Evolutionary conservation across 306 rosid species (phyloP).

Genomic region (Luffa acutangula): DNA sequence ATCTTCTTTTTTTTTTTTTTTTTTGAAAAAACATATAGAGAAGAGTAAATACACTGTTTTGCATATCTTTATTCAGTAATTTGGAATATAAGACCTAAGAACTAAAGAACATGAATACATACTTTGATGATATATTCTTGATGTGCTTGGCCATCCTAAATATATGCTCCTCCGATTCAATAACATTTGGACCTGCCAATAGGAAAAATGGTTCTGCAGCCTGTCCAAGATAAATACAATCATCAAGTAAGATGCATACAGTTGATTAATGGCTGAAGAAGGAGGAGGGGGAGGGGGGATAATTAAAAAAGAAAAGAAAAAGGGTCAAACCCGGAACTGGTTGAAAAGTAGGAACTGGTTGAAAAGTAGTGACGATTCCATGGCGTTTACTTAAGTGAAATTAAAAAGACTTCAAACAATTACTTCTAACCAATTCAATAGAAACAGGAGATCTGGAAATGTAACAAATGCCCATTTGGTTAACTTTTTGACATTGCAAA

Average conservation of each 20-base stretch:
- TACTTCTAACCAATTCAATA: neutral
- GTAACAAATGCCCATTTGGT: neutral
- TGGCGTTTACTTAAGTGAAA: neutral
- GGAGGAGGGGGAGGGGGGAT: too few relatives aligned
- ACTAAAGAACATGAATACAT: conserved; percentile 12
- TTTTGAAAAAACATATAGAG: too few relatives aligned
- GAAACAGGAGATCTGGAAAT: neutral
- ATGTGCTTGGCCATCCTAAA: conserved; percentile 69
- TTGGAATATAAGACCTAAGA: neutral
- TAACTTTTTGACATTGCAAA: neutral
- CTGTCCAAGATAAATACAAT: conserved; percentile 29
- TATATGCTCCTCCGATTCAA: conserved; percentile 84
- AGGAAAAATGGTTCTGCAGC: conserved; percentile 78
- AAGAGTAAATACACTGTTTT: neutral
- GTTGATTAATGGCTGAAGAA: conserved; percentile 7
- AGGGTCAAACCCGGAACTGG: conserved; percentile 22
- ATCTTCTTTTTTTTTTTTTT: too few relatives aligned
- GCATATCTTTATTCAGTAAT: neutral
- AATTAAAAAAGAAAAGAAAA: neutral
- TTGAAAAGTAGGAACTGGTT: conserved; percentile 43
- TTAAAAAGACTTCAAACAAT: neutral
- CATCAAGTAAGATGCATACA: neutral
- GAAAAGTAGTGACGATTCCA: conserved; percentile 33
- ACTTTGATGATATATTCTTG: conserved; percentile 61
- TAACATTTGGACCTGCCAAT: conserved; percentile 93